A percentile compares a stretch with the other conserved stretches of the same genome.
These are phyloP conservation scores for Annulohypoxylon bovei DNA, from an alignment of 495 filamentous ascomycete species.

Conservation along the genomic window DNA sequence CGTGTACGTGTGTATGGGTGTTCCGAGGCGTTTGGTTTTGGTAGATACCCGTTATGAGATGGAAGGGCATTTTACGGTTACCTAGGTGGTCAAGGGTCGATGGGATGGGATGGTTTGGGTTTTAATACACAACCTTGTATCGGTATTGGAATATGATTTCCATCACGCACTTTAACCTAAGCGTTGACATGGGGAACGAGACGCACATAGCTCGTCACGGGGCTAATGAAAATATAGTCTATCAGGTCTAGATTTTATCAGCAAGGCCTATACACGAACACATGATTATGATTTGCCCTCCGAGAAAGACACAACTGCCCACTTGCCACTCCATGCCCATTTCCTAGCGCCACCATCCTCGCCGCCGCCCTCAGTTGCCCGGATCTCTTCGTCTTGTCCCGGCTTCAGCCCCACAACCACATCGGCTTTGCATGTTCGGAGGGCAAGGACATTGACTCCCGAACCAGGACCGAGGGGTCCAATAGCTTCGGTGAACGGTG, in stretches of 20 bases:
- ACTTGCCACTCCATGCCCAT: slow-evolving; percentile 98
- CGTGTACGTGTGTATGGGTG: neutral
- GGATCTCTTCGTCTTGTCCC: slow-evolving; percentile 83
- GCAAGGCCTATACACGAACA: neutral
- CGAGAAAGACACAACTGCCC: slow-evolving; percentile 92
- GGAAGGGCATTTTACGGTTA: neutral
- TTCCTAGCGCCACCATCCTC: slow-evolving; percentile 77
- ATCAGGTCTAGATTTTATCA: slow-evolving; percentile 13
- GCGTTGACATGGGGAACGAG: neutral
- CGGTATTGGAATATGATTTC: slow-evolving; percentile 26
- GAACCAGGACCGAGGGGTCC: slow-evolving; percentile 84
- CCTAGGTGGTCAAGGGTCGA: neutral
- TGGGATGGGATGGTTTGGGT: neutral
- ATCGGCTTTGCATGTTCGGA: slow-evolving; percentile 96
- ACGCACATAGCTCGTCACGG: neutral
- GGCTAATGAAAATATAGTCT: slow-evolving; percentile 16
- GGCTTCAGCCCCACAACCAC: slow-evolving; percentile 87
- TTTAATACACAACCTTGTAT: slow-evolving; percentile 13
- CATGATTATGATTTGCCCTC: slow-evolving; percentile 45
- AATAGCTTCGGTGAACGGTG: slow-evolving; percentile 84
- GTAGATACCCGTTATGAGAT: slow-evolving; percentile 19
- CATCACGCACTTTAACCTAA: neutral
- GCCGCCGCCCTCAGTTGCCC: slow-evolving; percentile 70
- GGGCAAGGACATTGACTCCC: slow-evolving; percentile 80
- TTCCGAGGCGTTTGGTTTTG: slow-evolving; percentile 27